Percentiles rank a stretch among this genome's conserved stretches.
phyloP scores from a whole-genome alignment of 805 yeast species.

The Cephaloascus albidus region DNA sequence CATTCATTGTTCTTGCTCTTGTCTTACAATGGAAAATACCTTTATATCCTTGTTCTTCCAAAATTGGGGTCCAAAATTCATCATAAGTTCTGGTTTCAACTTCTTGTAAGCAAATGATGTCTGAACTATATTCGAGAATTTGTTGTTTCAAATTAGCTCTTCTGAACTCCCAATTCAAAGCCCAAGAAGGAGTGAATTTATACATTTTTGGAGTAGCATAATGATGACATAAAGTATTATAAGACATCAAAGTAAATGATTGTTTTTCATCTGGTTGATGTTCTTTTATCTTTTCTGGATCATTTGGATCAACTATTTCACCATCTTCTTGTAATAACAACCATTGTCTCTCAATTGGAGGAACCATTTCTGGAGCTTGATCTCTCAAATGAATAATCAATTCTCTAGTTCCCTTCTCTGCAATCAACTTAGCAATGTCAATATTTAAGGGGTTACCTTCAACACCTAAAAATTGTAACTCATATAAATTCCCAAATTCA shows the following conservation, averaged over 20 bases:
- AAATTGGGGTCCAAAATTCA: slow-evolving; percentile 74
- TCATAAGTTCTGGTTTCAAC: slow-evolving; percentile 83
- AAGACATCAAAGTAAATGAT: slow-evolving; percentile 70
- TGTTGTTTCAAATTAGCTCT: slow-evolving; percentile 69
- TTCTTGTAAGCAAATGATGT: slow-evolving; percentile 88
- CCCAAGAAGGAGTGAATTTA: slow-evolving; percentile 96
- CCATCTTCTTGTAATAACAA: slow-evolving; percentile 71
- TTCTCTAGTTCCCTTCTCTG: slow-evolving; percentile 80
- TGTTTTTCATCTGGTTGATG: slow-evolving; percentile 15
- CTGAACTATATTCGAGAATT: slow-evolving; percentile 54
- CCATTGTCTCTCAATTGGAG: slow-evolving; percentile 79
- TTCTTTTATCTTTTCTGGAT: slow-evolving; percentile 14
- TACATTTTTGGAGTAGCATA: slow-evolving; percentile 90
- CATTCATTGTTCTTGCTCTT: slow-evolving; percentile 84
- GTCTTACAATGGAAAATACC: slow-evolving; percentile 82
- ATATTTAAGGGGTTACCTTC: slow-evolving; percentile 86
- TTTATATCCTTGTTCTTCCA: slow-evolving; percentile 68
- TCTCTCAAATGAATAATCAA: slow-evolving; percentile 78
- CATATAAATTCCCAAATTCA: slow-evolving; percentile 79
- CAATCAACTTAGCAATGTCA: slow-evolving; percentile 53
- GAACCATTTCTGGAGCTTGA: slow-evolving; percentile 55
- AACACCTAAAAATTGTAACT: slow-evolving; percentile 78
- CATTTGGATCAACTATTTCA: slow-evolving; percentile 34
- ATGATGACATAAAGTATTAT: slow-evolving; percentile 90
- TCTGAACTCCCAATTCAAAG: slow-evolving; percentile 88